phyloP scores from a whole-genome alignment of 2,329 filamentous ascomycete genomes.

The Scedosporium dehoogii region DNA sequence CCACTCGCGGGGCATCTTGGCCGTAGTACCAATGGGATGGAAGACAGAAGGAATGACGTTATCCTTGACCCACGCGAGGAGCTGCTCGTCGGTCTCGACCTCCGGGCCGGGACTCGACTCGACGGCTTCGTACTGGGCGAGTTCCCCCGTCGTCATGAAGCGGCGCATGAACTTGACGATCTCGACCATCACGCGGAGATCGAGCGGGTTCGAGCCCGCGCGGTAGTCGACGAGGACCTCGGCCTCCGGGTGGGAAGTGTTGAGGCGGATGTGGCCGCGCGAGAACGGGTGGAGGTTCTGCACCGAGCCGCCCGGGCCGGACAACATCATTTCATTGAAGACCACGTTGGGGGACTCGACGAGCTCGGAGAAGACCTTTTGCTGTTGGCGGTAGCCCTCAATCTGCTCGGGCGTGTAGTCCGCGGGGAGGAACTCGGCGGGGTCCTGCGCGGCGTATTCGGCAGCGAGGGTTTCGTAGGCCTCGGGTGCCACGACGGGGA shows the following conservation, averaged over 20 bases:
- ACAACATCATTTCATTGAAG: slow-evolving; percentile 35
- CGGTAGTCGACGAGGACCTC: slow-evolving; percentile 18
- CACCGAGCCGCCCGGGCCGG: slow-evolving; percentile 14
- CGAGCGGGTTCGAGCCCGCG: slow-evolving; percentile 15
- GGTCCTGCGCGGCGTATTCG: slow-evolving; percentile 12
- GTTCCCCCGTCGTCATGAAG: slow-evolving; percentile 13
- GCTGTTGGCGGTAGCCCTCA: slow-evolving; percentile 29
- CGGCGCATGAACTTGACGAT: slow-evolving; percentile 16
- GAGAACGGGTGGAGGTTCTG: slow-evolving; percentile 16
- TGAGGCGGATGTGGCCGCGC: slow-evolving; percentile 14
- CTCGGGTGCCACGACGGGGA: slow-evolving; percentile 15
- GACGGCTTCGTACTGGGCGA: slow-evolving; percentile 13
- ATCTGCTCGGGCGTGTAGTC: slow-evolving; percentile 13
- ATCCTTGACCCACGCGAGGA: slow-evolving; percentile 13
- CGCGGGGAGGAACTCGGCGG: slow-evolving; percentile 12
- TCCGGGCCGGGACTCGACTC: slow-evolving; percentile 14
- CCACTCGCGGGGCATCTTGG: slow-evolving; percentile 18
- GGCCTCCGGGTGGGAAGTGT: slow-evolving; percentile 13
- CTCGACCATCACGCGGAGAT: slow-evolving; percentile 16
- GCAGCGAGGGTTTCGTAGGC: slow-evolving; percentile 12
- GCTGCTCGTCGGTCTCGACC: slow-evolving; percentile 12
- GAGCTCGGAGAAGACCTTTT: slow-evolving; percentile 15
- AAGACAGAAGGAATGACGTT: slow-evolving; percentile 16
- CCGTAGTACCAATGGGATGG: slow-evolving; percentile 18
- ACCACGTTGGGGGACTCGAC: slow-evolving; percentile 19